A percentile compares a stretch with the other conserved stretches of the same genome.
These are phyloP conservation scores for Penicillium sp. DNA, from an alignment of 2,329 filamentous ascomycete species.

Conservation along the genomic window DNA sequence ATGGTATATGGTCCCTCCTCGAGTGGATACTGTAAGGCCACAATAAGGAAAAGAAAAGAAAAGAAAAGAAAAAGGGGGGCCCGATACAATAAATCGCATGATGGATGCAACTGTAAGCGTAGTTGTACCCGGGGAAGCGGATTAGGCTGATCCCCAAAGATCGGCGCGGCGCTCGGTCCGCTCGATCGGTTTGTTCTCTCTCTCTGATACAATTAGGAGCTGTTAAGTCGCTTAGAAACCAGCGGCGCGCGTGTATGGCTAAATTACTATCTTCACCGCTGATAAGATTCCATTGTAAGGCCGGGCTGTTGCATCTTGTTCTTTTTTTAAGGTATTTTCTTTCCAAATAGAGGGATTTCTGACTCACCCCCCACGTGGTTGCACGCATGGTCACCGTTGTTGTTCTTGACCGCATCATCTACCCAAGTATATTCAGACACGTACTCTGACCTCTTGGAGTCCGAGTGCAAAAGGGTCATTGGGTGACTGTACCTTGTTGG, in stretches of 20 bases:
- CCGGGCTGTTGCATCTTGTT: not conserved
- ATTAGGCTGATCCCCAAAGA: conserved; percentile 10
- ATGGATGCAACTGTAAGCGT: not conserved
- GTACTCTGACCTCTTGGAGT: not conserved
- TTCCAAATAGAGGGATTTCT: not conserved
- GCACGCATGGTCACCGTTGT: conserved; percentile 2
- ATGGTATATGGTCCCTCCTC: not conserved
- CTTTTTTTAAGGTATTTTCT: not conserved
- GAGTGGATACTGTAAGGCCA: not conserved
- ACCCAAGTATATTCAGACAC: conserved; percentile 5
- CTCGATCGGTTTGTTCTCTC: conserved; percentile 1
- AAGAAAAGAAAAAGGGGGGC: not conserved
- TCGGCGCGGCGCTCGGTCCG: conserved; percentile 16
- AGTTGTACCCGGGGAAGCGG: conserved; percentile 11
- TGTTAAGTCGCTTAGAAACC: not conserved
- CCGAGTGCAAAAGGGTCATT: not conserved
- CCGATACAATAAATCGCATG: not conserved
- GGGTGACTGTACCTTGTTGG: not conserved
- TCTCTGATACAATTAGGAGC: not conserved
- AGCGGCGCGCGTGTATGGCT: not conserved
- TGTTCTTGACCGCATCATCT: conserved; percentile 9
- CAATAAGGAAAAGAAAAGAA: not conserved
- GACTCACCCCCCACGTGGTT: conserved; percentile 17
- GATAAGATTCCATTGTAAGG: conserved; percentile 7
- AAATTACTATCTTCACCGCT: conserved; percentile 11